Base-by-base conservation (phyloP, 2,329 filamentous ascomycete genomes). In the Neofusicoccum ribis region DNA sequence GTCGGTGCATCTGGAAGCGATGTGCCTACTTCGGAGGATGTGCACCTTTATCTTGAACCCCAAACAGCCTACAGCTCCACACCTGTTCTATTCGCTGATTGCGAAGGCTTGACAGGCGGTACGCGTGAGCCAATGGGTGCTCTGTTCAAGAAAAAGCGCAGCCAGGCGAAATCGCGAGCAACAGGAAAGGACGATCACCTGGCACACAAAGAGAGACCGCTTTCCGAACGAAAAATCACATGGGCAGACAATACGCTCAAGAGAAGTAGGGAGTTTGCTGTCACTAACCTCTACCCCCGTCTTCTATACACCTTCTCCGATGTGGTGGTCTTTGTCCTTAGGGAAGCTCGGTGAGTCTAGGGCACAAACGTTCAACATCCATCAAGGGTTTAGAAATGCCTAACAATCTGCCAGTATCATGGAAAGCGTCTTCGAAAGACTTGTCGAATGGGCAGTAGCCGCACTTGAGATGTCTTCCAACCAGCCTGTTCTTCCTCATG, bases 401-500 rank as follows among this genome's bases (percentile, higher is more conserved):
- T 23, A 23, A 23, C 23, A 23, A 20, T 31, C 8, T 67, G 58
- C 60, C 15, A 79, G 77, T 39, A 72, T 78, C 5, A 76, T 83
- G 49, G 81, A 83, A 62, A 74, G 72, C 9, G 78, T 80, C 17
- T 72, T 83, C 20, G 73, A 76, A 56, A 75, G 73, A 66, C 73
- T 86, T 4, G 70, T 86, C 12, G 75, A 79, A 44, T 86, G 84
- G 84, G 84, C 83, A 14, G 77, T 78, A 2, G 79, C 82, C 12
- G 81, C 81, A 1, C 73, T 86, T 6, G 83, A 86, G 67, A 84
- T 80, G 66, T 84, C 83, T 0, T 78, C 82, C 49, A 86, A 86
- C 65, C 84, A 86, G 67, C 84, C 84, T 0, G 79, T 82, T 2
- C 76, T 86, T 3, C 84, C 85, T 2, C 83, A 85, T 69, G 84